These are phyloP conservation scores for Myxozyma neotropica DNA, from an alignment of 805 yeast species.

Conservation along the genomic window DNA sequence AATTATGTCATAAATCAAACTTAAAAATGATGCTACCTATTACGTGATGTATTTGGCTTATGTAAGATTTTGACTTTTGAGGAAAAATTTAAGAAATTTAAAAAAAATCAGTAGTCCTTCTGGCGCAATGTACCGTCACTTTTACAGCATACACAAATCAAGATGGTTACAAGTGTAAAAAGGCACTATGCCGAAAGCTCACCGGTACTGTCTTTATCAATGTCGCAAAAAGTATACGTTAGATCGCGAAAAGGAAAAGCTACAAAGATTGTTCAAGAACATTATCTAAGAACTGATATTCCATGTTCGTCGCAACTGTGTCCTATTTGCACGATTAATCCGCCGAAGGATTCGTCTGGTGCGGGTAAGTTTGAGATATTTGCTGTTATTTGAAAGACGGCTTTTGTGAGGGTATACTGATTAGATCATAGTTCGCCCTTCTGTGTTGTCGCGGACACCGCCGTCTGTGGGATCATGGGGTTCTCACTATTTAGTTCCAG, in stretches of 20 bases:
- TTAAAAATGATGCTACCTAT: too few relatives aligned
- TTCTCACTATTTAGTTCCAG: slow-evolving; percentile 80
- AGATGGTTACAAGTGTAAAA: slow-evolving; percentile 9
- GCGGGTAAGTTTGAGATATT: slow-evolving; percentile 5
- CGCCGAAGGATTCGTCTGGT: slow-evolving; percentile 57
- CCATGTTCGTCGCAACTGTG: slow-evolving; percentile 85
- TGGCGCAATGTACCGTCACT: too few relatives aligned
- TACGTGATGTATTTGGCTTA: too few relatives aligned
- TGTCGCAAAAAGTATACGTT: slow-evolving; percentile 72
- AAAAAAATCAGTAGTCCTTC: too few relatives aligned
- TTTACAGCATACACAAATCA: neutral
- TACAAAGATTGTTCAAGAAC: slow-evolving; percentile 89
- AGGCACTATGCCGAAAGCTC: slow-evolving; percentile 4
- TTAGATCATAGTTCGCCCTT: slow-evolving; percentile 47
- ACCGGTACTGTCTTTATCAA: slow-evolving; percentile 1
- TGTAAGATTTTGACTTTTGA: too few relatives aligned
- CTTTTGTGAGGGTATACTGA: neutral
- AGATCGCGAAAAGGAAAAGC: slow-evolving; percentile 85
- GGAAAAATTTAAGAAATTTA: too few relatives aligned
- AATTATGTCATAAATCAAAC: too few relatives aligned
- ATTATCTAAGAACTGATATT: slow-evolving; percentile 86
- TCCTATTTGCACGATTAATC: slow-evolving; percentile 55
- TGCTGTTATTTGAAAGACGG: neutral
- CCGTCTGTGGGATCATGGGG: slow-evolving; percentile 51
- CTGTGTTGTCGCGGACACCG: slow-evolving; percentile 69